These are phyloP conservation scores for Petunia axillaris DNA, from an alignment of 257 asterid species.

Conservation along the genomic window DNA sequence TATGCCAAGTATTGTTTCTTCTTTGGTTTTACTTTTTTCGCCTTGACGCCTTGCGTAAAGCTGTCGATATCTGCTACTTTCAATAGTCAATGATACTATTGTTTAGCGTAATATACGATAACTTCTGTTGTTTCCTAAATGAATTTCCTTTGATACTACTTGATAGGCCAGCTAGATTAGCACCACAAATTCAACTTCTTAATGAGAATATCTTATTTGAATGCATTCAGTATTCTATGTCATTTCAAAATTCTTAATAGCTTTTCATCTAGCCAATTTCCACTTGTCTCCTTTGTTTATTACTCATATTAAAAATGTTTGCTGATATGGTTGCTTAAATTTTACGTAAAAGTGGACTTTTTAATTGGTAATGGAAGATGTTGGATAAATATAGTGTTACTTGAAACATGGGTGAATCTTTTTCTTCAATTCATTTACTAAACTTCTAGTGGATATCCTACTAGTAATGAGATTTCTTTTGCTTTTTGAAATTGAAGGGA, in stretches of 20 bases:
- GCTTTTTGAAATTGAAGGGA: conserved; percentile 53
- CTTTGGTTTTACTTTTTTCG: background rate
- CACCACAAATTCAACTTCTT: background rate
- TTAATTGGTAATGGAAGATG: background rate
- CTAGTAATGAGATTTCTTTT: too few species aligned
- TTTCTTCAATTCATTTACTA: background rate
- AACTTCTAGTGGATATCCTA: background rate
- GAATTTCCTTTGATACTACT: background rate
- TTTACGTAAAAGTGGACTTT: background rate
- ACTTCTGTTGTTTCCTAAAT: background rate
- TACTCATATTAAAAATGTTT: background rate
- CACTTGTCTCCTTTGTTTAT: background rate
- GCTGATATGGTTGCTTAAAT: background rate
- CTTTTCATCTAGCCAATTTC: background rate
- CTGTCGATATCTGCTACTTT: background rate
- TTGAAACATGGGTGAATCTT: background rate
- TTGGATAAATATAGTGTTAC: background rate
- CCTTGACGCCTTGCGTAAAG: background rate
- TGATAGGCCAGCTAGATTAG: background rate
- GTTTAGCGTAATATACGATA: background rate
- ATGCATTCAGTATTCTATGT: background rate
- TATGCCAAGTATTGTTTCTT: conserved; percentile 74
- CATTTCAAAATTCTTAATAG: background rate
- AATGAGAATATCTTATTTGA: background rate
- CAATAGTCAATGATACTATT: background rate